Evolutionary conservation across 345 rosid species (phyloP), one percentile per base, ranked within the genome.

Genomic region (Viola odorata): DNA sequence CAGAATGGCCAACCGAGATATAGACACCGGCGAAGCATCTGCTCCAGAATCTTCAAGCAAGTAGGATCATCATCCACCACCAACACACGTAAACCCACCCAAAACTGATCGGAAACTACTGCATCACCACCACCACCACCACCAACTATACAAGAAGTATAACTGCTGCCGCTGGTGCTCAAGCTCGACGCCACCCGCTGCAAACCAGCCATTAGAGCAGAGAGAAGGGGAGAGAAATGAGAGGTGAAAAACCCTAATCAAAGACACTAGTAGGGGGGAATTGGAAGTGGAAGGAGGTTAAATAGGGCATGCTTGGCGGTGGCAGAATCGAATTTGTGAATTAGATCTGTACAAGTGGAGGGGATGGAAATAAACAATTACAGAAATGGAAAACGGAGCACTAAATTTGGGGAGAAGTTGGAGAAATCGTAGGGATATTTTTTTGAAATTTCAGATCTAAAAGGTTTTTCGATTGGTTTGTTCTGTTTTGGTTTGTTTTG

Each of bases 41-140:
- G 73, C 78, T 86, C 85, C 45, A 86, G 67, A 65, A 89, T 77
- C 45, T 42, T 65, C 74, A 89, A 75, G 69, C 94, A 86, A 41
- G 82, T 78, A 55, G 67, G 23, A 69, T 89, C 96, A 61, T 89
- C 96, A 48, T 89, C 96, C 23, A 89, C 96, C 4, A 89, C 91
- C 7, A 89, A 83, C 44, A 89, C 85, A 50, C 96, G 81, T 52
- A 89, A 68, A 5, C 96, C 96, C 16, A 38, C 81, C 4, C 94
- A 94, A 64, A 89, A 86, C 76, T 78, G 80, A 61, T 85, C 82
- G 10, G 71, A 49, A 14, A 73, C 82, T 3, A 61, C 60, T 52
- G 48, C 62, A 12, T 64, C 70, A 48, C 41, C 66, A 47, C 6
- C 42, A n/a, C 14, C 7, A 41, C 41, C 56, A 51, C 50, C 78